phyloP scores from a whole-genome alignment of 805 yeast species.

The Zygosaccharomyces rouxii region DNA sequence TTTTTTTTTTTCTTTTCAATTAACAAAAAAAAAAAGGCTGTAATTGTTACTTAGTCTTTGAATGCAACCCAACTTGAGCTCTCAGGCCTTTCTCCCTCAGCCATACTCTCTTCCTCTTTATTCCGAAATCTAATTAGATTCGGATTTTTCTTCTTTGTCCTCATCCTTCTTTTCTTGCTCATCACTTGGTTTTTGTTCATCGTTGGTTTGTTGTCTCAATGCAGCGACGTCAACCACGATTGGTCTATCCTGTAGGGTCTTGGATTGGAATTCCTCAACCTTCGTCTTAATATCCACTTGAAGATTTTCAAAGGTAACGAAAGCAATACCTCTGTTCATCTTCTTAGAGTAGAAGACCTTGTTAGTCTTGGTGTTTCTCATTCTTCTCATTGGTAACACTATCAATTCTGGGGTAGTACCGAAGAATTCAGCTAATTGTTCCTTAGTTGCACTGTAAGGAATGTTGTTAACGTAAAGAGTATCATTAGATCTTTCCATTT shows the following conservation, averaged over 20 bases:
- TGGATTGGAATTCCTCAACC: slow-evolving; percentile 63
- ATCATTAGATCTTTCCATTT: slow-evolving; percentile 40
- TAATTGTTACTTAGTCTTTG: neutral
- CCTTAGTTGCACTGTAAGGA: slow-evolving; percentile 58
- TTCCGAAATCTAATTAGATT: neutral
- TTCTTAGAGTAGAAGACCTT: slow-evolving; percentile 38
- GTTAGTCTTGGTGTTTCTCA: slow-evolving; percentile 29
- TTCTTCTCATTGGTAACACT: slow-evolving; percentile 48
- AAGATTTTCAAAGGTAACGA: slow-evolving; percentile 45
- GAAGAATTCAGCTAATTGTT: slow-evolving; percentile 49
- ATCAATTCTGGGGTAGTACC: slow-evolving; percentile 45
- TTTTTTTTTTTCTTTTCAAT: neutral
- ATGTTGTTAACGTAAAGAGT: slow-evolving; percentile 61
- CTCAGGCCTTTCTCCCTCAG: neutral
- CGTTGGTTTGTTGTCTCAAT: slow-evolving; percentile 32
- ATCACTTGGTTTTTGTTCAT: slow-evolving; percentile 15
- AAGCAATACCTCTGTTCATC: slow-evolving; percentile 53
- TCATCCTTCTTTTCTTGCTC: slow-evolving; percentile 13
- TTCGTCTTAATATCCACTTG: slow-evolving; percentile 55
- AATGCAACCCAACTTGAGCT: neutral
- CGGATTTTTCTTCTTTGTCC: slow-evolving; percentile 3
- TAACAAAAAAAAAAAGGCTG: neutral
- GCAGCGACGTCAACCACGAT: slow-evolving; percentile 70
- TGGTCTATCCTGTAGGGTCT: slow-evolving; percentile 58
- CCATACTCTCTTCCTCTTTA: neutral